Percentiles rank a stretch among this genome's conserved stretches.
phyloP scores from a whole-genome alignment of 352 stramenopile species.

The Globisporangium nagaii region DNA sequence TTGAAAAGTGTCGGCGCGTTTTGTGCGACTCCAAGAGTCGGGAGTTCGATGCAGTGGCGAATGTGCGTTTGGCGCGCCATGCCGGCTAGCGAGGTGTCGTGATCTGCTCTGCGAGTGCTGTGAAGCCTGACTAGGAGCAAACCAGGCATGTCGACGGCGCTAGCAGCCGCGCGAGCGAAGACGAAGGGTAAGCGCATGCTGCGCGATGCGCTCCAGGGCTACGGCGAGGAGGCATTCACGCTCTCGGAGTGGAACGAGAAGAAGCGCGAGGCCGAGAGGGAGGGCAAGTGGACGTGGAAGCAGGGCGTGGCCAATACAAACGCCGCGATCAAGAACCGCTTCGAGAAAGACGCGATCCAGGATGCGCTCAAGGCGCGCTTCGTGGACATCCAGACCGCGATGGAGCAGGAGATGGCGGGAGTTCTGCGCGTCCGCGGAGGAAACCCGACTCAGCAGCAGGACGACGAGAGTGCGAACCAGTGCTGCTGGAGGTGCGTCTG shows the following conservation, averaged over 20 bases:
- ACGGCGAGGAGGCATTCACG: constrained; percentile 41
- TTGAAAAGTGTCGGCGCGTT: too few relatives aligned
- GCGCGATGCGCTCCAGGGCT: constrained; percentile 43
- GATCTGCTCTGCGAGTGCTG: too few relatives aligned
- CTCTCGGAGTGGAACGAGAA: constrained; percentile 49
- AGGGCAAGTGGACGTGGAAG: constrained; percentile 49
- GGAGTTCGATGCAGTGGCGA: too few relatives aligned
- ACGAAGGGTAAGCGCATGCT: constrained; percentile 68
- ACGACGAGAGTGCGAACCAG: neutral
- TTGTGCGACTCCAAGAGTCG: neutral
- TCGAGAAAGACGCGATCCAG: constrained; percentile 25
- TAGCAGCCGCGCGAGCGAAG: constrained; percentile 55
- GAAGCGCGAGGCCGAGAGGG: constrained; percentile 27
- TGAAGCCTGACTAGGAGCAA: too few relatives aligned
- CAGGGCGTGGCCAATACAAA: constrained; percentile 23
- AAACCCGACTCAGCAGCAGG: neutral
- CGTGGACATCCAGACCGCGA: constrained; percentile 23
- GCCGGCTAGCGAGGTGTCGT: too few relatives aligned
- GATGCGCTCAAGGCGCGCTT: constrained; percentile 26
- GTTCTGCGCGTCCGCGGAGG: neutral
- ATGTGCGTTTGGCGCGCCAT: too few relatives aligned
- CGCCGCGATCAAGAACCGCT: constrained; percentile 28
- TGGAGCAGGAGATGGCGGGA: constrained; percentile 29
- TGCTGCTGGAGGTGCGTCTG: constrained; percentile 32
- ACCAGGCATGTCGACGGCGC: constrained; percentile 69